A percentile compares a stretch with the other conserved stretches of the same genome.
These are phyloP conservation scores for Eutypa lata DNA, from an alignment of 2,329 filamentous ascomycete species.

Conservation along the genomic window DNA sequence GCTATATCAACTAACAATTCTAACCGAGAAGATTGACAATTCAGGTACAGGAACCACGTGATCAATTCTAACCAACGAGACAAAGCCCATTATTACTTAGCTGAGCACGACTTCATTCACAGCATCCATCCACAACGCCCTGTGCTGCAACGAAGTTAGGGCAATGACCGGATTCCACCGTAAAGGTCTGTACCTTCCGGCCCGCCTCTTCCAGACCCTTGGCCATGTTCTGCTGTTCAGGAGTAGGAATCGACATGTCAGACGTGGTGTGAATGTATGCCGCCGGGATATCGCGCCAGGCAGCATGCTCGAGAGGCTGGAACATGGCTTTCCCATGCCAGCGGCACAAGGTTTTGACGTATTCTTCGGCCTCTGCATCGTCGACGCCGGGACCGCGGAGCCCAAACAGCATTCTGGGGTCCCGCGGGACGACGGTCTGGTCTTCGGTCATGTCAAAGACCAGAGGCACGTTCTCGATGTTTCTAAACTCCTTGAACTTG, in stretches of 20 bases:
- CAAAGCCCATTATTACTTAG: no score
- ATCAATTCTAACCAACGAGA: no score
- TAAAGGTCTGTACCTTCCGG: not conserved
- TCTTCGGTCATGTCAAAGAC: slow-evolving; percentile 10
- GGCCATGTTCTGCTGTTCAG: not conserved
- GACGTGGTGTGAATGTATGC: not conserved
- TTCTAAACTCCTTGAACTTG: slow-evolving; percentile 4
- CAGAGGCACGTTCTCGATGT: slow-evolving; percentile 1
- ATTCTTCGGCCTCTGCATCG: not conserved
- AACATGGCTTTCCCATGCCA: not conserved
- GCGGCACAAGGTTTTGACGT: not conserved
- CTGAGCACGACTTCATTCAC: not conserved
- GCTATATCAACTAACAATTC: no score
- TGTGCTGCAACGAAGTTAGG: not conserved
- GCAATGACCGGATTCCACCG: not conserved
- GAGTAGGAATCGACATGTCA: not conserved
- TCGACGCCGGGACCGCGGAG: not conserved
- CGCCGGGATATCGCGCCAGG: not conserved
- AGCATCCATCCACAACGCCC: not conserved
- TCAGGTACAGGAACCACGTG: no score
- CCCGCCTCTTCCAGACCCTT: not conserved
- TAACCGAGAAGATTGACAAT: no score
- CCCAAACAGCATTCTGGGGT: not conserved
- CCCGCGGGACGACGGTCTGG: slow-evolving; percentile 1
- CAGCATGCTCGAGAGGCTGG: not conserved